Evolutionary conservation across 768 basidiomycete species (phyloP), one percentile per base, ranked within the genome.

Genomic region (Mycena albidolilacea): DNA sequence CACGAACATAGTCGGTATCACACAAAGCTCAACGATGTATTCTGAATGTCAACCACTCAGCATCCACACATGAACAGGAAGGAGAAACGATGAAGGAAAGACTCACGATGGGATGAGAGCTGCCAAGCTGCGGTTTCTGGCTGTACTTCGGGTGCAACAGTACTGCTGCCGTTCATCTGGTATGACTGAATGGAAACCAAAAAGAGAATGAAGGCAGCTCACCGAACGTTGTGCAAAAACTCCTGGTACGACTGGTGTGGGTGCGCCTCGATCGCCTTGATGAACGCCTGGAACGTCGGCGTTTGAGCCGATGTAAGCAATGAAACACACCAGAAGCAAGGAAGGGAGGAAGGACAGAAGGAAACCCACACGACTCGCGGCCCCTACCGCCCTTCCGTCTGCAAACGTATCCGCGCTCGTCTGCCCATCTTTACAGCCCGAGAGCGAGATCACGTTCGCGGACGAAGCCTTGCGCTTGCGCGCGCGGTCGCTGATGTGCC

Each of bases 391-490:
- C 5, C 88, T 83, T 23, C 91, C 92, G 35, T 84, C 86, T 37
- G 87, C 84, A 64, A 89, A 88, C 1, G 92, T 92, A 78, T 94
- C 93, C 0, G 92, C 91, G 77, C 93, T 94, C 0, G 89, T 93
- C 80, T 93, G 89, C 43, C 86, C 86, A 78, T 95, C 94, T 64
- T 89, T 85, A 77, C 93, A 93, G 21, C 89, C 92, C 19, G 92
- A 90, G 80, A 90, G 93, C 1, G 91, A 92, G 64, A 95, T 91
- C 90, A 88, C 95, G 78, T 99, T 97, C 2, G 94, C 96, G 0
- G 87, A 80, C 7, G 91, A 90, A 11, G 86, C 84, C 78, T 91
- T 92, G 23, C 77, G 68, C n/a, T 67, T 70, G 69, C 78, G 79
- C 46, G 82, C 77, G 17, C 79, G 80, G 39, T 77, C 70, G 48